Evolutionary conservation across 2,329 filamentous ascomycete genomes (phyloP), one percentile per base, ranked within the genome.

Genomic region (Chaetothyriales sp.): DNA sequence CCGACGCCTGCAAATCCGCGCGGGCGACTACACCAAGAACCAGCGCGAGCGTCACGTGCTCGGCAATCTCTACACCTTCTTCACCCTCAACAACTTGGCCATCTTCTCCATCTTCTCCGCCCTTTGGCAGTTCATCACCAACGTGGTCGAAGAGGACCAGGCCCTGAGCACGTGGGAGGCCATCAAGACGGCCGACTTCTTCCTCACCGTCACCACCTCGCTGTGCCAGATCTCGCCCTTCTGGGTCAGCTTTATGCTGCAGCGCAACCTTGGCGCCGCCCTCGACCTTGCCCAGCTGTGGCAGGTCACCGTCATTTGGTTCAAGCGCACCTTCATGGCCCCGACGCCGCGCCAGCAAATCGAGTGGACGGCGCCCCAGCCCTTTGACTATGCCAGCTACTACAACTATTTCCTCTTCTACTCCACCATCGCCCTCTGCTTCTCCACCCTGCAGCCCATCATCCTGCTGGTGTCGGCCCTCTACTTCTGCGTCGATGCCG

Each of bases 391-490:
- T 64, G 88, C 92, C 53, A 88, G 81, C 61, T 97, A 97, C 70
- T 98, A 95, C 77, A 97, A 95, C 68, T 97, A 94, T 67, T 95
- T 95, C 68, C 74, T 97, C 28, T 98, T 87, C 70, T 98, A 97
- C 70, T 76, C 85, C 20, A 95, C 90, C 0, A 86, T 97, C 29
- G 85, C 88, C 0, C 74, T 98, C 15, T 88, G 83, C 62, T 95
- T 92, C 63, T 82, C 84, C 1, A 81, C 82, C 1, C 75, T 97
- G 49, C 92, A 97, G 67, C 92, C 92, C 0, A 75, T 97, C 20
- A 85, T 92, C 1, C 75, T 98, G 6, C 82, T 86, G 0, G 85
- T 94, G 43, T 88, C 86, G 0, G 89, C 89, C 1, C 70, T 95
- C 28, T 98, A 95, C 74, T 97, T 97, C 66, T 72, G 74, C 49